phyloP scores from a whole-genome alignment of 768 basidiomycete species.

The Russula sp. region DNA sequence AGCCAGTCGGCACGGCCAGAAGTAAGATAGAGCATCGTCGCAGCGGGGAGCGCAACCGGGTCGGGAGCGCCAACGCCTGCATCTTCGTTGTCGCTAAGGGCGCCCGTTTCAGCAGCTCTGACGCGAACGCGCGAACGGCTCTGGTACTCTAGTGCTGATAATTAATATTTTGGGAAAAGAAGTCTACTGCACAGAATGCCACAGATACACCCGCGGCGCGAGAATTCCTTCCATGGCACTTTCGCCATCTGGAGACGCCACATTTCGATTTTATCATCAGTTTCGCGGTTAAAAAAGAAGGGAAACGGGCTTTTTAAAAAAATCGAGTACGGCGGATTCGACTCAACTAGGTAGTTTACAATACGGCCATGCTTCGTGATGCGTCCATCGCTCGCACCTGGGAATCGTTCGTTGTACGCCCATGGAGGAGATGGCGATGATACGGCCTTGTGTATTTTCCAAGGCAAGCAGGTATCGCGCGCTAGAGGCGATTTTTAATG shows the following conservation, averaged over 20 bases:
- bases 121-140: slow-evolving; percentile 5
- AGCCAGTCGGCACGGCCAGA: slow-evolving; percentile 18
- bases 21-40: slow-evolving; percentile 16
- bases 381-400: slow-evolving; percentile 12
- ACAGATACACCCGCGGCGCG: too few relatives aligned
- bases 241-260: too few relatives aligned
- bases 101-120: neutral
- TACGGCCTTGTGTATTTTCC: neutral
- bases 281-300: neutral
- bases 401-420: slow-evolving; percentile 1
- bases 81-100: too few relatives aligned
- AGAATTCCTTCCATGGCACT: too few relatives aligned
- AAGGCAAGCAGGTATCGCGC: slow-evolving; percentile 3
- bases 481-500: neutral
- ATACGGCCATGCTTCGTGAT: slow-evolving; percentile 7
- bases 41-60: slow-evolving; percentile 4
- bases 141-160: slow-evolving; percentile 13
- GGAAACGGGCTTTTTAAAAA: neutral
- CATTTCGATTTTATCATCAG: neutral
- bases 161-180: too few relatives aligned
- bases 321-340: slow-evolving; percentile 17
- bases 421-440: slow-evolving; percentile 5
- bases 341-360: slow-evolving; percentile 16
- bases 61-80: neutral
- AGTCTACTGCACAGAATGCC: too few relatives aligned